Evolutionary conservation across 495 filamentous ascomycete genomes (phyloP).

Genomic region (Podospora fimiseda): DNA sequence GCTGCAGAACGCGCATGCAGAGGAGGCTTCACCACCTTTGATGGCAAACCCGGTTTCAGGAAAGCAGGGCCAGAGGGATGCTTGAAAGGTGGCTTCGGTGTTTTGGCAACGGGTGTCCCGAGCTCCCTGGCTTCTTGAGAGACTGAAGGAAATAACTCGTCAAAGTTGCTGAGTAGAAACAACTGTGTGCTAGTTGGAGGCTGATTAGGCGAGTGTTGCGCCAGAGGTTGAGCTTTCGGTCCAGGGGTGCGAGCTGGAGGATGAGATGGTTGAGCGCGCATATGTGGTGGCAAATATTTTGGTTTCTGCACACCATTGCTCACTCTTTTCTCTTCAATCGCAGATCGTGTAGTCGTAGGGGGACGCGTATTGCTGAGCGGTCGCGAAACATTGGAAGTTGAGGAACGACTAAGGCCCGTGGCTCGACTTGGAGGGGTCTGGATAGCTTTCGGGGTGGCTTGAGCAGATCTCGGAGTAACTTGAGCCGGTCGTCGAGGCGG

Average conservation of each 20-base stretch:
- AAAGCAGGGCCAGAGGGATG: background rate
- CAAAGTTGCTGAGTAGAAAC: constrained; percentile 39
- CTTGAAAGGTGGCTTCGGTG: background rate
- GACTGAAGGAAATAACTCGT: constrained; percentile 40
- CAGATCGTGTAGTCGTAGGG: constrained; percentile 3
- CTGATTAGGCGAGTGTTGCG: background rate
- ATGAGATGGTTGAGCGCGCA: background rate
- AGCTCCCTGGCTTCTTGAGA: constrained; percentile 43
- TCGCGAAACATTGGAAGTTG: too few relatives aligned
- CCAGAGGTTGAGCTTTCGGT: background rate
- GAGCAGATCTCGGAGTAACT: too few relatives aligned
- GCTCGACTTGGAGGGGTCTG: background rate
- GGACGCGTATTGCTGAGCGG: background rate
- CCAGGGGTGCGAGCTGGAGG: background rate
- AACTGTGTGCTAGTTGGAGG: constrained; percentile 37
- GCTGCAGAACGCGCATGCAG: background rate
- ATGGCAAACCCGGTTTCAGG: background rate
- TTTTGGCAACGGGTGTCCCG: background rate
- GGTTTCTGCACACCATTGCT: constrained; percentile 6
- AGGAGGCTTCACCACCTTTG: background rate
- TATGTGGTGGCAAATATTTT: constrained; percentile 12
- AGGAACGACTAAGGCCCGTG: too few relatives aligned
- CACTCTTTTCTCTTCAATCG: background rate
- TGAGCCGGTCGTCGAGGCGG: too few relatives aligned
- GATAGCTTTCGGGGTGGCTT: background rate